These are phyloP conservation scores for Tubosaeta sp. DNA, from an alignment of 768 basidiomycete genomes.

Conservation along the genomic window DNA sequence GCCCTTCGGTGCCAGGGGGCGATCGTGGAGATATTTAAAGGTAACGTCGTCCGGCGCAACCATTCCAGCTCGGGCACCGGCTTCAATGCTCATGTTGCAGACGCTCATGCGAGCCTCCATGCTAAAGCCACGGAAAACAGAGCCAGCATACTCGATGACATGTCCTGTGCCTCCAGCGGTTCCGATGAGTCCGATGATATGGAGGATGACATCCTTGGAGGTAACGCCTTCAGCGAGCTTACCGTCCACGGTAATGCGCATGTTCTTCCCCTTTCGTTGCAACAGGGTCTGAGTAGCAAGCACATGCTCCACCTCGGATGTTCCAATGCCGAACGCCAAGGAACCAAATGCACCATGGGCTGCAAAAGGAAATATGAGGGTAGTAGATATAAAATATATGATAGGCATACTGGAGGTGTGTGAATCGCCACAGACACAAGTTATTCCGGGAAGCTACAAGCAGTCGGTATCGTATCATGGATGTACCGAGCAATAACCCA, in stretches of 20 bases:
- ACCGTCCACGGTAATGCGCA: constrained; percentile 87
- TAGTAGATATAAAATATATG: not conserved
- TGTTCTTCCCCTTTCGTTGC: constrained; percentile 87
- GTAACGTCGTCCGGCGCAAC: constrained; percentile 87
- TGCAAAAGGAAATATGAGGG: constrained; percentile 24
- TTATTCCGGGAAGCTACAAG: constrained; percentile 64
- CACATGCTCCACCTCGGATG: constrained; percentile 92
- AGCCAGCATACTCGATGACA: constrained; percentile 91
- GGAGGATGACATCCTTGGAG: constrained; percentile 86
- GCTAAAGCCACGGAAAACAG: constrained; percentile 75
- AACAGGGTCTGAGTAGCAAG: constrained; percentile 87
- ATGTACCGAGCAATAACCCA: constrained; percentile 25
- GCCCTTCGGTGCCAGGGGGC: constrained; percentile 78
- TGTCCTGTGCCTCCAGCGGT: constrained; percentile 92
- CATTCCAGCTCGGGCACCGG: constrained; percentile 90
- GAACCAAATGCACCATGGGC: constrained; percentile 93
- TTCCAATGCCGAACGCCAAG: constrained; percentile 89
- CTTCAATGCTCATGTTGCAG: constrained; percentile 96
- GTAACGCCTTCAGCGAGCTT: constrained; percentile 75
- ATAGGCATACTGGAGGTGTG: constrained; percentile 77
- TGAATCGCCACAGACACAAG: constrained; percentile 89
- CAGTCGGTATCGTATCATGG: not conserved
- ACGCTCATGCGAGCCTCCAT: constrained; percentile 92
- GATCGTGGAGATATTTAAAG: constrained; percentile 75
- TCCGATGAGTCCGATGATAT: constrained; percentile 88